Evolutionary conservation across 2,329 filamentous ascomycete species (phyloP).

Genomic region (Metarhizium humberi): DNA sequence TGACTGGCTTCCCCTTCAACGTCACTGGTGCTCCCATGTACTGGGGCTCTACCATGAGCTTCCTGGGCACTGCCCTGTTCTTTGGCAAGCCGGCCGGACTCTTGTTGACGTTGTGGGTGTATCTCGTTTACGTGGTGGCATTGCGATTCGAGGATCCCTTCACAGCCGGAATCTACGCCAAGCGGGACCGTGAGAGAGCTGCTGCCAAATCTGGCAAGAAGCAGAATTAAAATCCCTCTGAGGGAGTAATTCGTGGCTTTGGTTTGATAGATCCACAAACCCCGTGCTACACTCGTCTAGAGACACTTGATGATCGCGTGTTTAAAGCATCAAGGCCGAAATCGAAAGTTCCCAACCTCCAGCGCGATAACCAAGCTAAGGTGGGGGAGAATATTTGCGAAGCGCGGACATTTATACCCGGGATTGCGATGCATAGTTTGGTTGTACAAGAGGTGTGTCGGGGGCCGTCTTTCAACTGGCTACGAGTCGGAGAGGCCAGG

Average conservation of each 20-base stretch:
- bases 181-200: slow-evolving; percentile 57
- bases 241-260: background rate
- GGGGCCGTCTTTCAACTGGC: slow-evolving; percentile 12
- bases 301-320: background rate
- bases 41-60: slow-evolving; percentile 85
- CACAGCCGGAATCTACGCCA: slow-evolving; percentile 85
- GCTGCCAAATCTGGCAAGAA: slow-evolving; percentile 40
- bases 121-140: slow-evolving; percentile 70
- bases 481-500: background rate
- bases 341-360: background rate
- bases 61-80: slow-evolving; percentile 76
- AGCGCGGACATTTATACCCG: background rate
- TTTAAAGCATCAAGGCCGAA: background rate
- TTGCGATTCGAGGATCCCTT: slow-evolving; percentile 89
- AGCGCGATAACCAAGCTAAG: background rate
- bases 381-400: background rate
- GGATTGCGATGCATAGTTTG: background rate
- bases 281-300: background rate
- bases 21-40: slow-evolving; percentile 92
- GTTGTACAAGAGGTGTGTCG: background rate
- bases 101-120: slow-evolving; percentile 64
- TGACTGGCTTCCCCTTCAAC: slow-evolving; percentile 94
- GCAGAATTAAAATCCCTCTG: slow-evolving; percentile 28
- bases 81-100: slow-evolving; percentile 83
- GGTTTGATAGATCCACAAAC: background rate